Percentiles rank a stretch among this genome's conserved stretches.
phyloP scores from a whole-genome alignment of 352 stramenopile species.

The Stephanocyclus meneghinianus region DNA sequence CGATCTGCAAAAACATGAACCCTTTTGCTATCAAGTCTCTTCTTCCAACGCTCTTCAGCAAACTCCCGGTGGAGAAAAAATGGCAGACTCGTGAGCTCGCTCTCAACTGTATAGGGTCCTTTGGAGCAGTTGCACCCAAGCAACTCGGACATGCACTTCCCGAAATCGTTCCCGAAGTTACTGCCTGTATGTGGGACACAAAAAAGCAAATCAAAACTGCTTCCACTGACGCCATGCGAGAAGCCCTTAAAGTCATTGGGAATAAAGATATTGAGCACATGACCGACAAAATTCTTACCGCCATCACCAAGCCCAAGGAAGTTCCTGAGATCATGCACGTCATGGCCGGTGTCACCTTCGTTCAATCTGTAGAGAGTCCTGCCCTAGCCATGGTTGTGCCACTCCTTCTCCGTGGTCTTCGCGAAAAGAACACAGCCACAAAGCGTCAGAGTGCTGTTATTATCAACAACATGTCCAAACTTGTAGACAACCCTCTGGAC shows the following conservation, averaged over 20 bases:
- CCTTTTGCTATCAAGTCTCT: slow-evolving; percentile 86
- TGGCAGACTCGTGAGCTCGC: slow-evolving; percentile 97
- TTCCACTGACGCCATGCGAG: slow-evolving; percentile 91
- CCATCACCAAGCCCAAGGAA: slow-evolving; percentile 95
- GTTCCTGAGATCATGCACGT: slow-evolving; percentile 98
- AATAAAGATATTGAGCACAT: slow-evolving; percentile 99
- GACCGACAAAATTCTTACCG: slow-evolving; percentile 94
- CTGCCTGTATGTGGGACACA: slow-evolving; percentile 98
- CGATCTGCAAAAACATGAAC: slow-evolving; percentile 82
- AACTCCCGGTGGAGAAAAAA: slow-evolving; percentile 85
- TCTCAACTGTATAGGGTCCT: slow-evolving; percentile 91
- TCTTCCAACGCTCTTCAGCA: slow-evolving; percentile 88
- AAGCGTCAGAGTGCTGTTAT: slow-evolving; percentile 98
- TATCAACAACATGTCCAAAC: slow-evolving; percentile 99
- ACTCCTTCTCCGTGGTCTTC: slow-evolving; percentile 92
- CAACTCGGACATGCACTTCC: slow-evolving; percentile 93
- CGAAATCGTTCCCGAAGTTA: slow-evolving; percentile 96
- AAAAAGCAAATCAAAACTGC: slow-evolving; percentile 97
- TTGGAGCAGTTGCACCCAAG: slow-evolving; percentile 90
- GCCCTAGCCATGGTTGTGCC: slow-evolving; percentile 96
- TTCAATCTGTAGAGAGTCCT: slow-evolving; percentile 95
- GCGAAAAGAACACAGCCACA: slow-evolving; percentile 90
- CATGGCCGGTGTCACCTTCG: slow-evolving; percentile 98
- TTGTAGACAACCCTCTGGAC: slow-evolving; percentile 96
- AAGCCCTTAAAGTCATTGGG: slow-evolving; percentile 93